phyloP scores from a whole-genome alignment of 2,329 filamentous ascomycete species.

The Fusarium azukiicola region DNA sequence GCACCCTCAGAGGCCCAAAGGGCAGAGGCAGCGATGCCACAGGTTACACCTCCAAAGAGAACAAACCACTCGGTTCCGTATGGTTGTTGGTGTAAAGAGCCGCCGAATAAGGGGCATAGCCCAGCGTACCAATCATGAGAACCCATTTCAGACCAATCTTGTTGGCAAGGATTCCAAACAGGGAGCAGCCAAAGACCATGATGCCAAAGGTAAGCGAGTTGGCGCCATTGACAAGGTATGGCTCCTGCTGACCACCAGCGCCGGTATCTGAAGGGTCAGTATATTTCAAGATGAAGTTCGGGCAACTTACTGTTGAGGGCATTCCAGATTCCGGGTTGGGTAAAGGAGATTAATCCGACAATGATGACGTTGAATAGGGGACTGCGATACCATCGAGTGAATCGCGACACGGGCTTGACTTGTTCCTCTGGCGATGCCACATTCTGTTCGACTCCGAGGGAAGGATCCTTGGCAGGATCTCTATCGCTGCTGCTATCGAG shows the following conservation, averaged over 20 bases:
- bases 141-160: constrained; percentile 71
- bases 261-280: constrained; percentile 62
- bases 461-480: constrained; percentile 41
- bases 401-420: constrained; percentile 47
- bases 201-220: constrained; percentile 59
- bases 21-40: constrained; percentile 71
- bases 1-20: constrained; percentile 76
- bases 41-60: constrained; percentile 70
- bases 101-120: constrained; percentile 72
- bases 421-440: constrained; percentile 27
- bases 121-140: constrained; percentile 68
- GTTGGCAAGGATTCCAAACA: constrained; percentile 69
- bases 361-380: constrained; percentile 73
- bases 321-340: constrained; percentile 75
- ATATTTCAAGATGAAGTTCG: not conserved
- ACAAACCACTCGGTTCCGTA: constrained; percentile 76
- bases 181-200: constrained; percentile 68
- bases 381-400: constrained; percentile 51
- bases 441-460: constrained; percentile 29
- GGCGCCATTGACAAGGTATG: constrained; percentile 64
- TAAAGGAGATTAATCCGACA: constrained; percentile 74
- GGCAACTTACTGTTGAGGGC: constrained; percentile 68
- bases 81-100: constrained; percentile 72
- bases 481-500: constrained; percentile 40
- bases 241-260: constrained; percentile 74